These are phyloP conservation scores for Kuraishia floccosa DNA, from an alignment of 805 yeast genomes.

Conservation along the genomic window DNA sequence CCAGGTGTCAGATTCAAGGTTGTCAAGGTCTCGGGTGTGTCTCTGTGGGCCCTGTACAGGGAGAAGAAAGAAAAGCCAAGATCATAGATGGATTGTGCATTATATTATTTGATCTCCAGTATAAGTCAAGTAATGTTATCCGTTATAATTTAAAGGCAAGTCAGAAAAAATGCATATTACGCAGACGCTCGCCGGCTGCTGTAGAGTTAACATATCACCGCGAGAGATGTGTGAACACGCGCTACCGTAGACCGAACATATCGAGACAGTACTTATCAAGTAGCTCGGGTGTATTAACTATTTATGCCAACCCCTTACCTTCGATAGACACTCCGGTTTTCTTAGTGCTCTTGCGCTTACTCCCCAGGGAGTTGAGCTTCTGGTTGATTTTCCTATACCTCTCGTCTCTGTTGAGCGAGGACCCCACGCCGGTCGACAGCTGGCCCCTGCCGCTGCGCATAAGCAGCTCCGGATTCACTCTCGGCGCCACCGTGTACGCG, in stretches of 20 bases:
- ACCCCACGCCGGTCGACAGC: constrained; percentile 32
- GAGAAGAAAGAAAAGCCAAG: constrained; percentile 99
- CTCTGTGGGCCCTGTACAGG: constrained; percentile 99
- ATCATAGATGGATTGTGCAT: constrained; percentile 60
- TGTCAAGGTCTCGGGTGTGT: constrained; percentile 99
- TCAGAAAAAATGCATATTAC: too few species aligned
- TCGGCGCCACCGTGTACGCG: constrained; percentile 87
- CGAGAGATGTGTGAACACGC: too few species aligned
- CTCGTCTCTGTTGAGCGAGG: constrained; percentile 52
- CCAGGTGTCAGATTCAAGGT: constrained; percentile 99
- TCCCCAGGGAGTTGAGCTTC: constrained; percentile 35
- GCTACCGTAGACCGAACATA: too few species aligned
- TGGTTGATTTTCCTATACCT: constrained; percentile 70
- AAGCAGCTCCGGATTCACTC: constrained; percentile 42
- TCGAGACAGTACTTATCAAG: too few species aligned
- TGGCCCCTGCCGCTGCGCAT: constrained; percentile 21
- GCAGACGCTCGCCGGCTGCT: too few species aligned
- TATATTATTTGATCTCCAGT: too few species aligned
- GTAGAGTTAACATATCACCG: too few species aligned
- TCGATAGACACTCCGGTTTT: constrained; percentile 75
- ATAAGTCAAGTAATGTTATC: too few species aligned
- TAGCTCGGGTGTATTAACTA: too few species aligned
- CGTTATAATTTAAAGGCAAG: too few species aligned
- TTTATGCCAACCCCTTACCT: constrained; percentile 59
- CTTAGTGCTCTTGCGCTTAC: constrained; percentile 36